Percentiles rank a stretch among this genome's conserved stretches.
Conservation (phyloP, 2,329 filamentous ascomycete genomes). For the Beauveria rudraprayagi region DNA sequence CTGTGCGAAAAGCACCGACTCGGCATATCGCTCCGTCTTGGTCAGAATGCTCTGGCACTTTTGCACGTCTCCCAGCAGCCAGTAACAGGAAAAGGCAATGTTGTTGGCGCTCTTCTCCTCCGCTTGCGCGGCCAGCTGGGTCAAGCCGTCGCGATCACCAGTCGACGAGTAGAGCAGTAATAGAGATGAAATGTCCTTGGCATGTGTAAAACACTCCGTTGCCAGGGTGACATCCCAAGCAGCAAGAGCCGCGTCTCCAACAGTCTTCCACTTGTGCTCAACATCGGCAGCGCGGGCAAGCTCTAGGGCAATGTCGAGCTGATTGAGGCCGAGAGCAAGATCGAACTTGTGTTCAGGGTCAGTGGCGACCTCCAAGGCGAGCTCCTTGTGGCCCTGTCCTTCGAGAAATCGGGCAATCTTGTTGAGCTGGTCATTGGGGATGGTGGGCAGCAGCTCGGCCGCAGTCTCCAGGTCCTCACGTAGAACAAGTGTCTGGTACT, state of each 20-base stretch:
- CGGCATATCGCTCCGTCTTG: conserved; percentile 70
- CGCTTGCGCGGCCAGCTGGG: conserved; percentile 65
- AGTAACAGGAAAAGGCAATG: conserved; percentile 82
- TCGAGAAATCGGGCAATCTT: conserved; percentile 97
- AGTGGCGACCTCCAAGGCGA: conserved; percentile 88
- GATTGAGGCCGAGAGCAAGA: conserved; percentile 72
- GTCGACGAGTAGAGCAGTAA: conserved; percentile 85
- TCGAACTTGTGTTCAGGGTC: conserved; percentile 97
- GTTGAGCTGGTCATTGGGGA: conserved; percentile 90
- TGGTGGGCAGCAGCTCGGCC: conserved; percentile 71
- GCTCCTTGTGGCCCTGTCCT: conserved; percentile 92
- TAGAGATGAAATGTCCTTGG: conserved; percentile 82
- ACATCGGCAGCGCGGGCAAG: conserved; percentile 76
- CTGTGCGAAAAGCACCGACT: conserved; percentile 86
- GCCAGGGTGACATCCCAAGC: conserved; percentile 84
- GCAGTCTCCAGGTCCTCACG: conserved; percentile 90
- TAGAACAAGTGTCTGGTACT: conserved; percentile 94
- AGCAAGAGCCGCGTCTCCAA: conserved; percentile 82
- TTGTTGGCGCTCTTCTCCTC: conserved; percentile 76
- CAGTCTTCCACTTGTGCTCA: conserved; percentile 97
- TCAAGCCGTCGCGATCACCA: conserved; percentile 66
- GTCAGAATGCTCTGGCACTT: conserved; percentile 73
- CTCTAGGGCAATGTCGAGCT: conserved; percentile 76
- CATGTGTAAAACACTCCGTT: conserved; percentile 85
- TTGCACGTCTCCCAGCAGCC: conserved; percentile 77